Evolutionary conservation across 768 basidiomycete species (phyloP).

Genomic region (Fibroporia radiculosa): DNA sequence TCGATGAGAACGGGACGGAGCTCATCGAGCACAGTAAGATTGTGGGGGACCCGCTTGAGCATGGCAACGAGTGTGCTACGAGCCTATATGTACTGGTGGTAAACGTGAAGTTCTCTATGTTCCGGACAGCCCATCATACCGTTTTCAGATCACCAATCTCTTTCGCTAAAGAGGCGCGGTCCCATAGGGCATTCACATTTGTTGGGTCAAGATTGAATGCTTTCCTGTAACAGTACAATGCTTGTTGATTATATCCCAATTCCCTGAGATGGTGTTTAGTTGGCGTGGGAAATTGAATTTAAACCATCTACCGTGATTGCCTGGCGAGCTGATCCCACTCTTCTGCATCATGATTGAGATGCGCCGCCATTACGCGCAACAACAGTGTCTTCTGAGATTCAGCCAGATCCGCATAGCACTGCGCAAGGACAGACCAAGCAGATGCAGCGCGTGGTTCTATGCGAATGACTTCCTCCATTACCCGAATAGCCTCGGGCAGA

Average conservation of each 20-base stretch:
- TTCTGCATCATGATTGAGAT: constrained; percentile 76
- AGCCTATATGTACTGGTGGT: constrained; percentile 30
- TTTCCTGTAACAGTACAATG: constrained; percentile 87
- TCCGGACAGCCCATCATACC: constrained; percentile 29
- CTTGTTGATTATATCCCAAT: constrained; percentile 72
- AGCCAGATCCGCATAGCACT: constrained; percentile 69
- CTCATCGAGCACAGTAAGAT: constrained; percentile 72
- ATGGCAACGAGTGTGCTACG: constrained; percentile 60
- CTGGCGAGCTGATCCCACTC: constrained; percentile 79
- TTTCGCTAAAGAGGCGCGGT: constrained; percentile 75
- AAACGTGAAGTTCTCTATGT: neutral
- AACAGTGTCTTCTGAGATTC: constrained; percentile 70
- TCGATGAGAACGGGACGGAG: constrained; percentile 73
- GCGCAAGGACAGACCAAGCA: constrained; percentile 86
- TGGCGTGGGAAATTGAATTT: neutral
- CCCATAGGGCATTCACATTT: constrained; percentile 85
- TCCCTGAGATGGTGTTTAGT: constrained; percentile 49
- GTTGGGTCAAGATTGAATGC: constrained; percentile 69
- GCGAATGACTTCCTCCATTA: constrained; percentile 88
- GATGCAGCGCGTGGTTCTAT: constrained; percentile 80
- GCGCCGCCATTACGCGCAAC: constrained; percentile 83
- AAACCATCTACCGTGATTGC: constrained; percentile 34
- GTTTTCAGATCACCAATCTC: constrained; percentile 64
- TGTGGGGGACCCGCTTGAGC: constrained; percentile 69
- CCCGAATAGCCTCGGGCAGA: constrained; percentile 58